Percentiles rank a stretch among this genome's conserved stretches.
Conservation (phyloP, 176 grass and related monocot species). For the Echinochloa phyllopogon region DNA sequence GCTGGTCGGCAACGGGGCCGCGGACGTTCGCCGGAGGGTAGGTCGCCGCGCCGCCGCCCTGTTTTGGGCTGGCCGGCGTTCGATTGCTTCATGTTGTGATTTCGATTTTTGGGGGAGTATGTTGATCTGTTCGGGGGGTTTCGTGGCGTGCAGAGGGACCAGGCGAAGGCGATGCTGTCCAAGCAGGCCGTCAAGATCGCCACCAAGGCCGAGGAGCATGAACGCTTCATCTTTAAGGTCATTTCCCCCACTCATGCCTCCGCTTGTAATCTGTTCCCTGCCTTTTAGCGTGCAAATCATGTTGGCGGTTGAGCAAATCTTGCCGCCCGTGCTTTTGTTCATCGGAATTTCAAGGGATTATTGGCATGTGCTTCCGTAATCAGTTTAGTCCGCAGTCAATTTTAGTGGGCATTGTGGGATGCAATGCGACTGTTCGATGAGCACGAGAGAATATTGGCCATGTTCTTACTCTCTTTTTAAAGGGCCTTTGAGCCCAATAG, state of each 20-base stretch:
- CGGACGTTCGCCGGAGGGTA: slow-evolving; percentile 53
- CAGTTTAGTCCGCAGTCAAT: neutral
- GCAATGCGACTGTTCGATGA: neutral
- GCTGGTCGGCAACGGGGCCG: slow-evolving; percentile 38
- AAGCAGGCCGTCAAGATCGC: slow-evolving; percentile 92
- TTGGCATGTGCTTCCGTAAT: neutral
- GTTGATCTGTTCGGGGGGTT: neutral
- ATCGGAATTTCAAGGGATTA: neutral
- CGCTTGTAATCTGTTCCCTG: neutral
- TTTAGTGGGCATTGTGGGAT: slow-evolving; percentile 15
- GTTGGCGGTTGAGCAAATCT: neutral
- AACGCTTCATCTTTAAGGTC: slow-evolving; percentile 89
- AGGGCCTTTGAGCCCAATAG: neutral
- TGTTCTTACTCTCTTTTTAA: neutral
- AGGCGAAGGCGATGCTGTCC: slow-evolving; percentile 88
- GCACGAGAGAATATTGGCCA: neutral
- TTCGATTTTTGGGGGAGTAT: neutral
- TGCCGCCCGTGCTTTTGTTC: neutral
- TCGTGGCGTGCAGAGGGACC: slow-evolving; percentile 56
- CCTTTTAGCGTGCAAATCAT: neutral
- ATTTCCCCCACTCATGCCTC: slow-evolving; percentile 7
- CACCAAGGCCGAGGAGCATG: slow-evolving; percentile 89
- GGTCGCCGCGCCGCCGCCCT: neutral
- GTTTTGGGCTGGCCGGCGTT: neutral
- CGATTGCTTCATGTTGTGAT: neutral